Evolutionary conservation across 495 filamentous ascomycete species (phyloP).

Genomic region (Durotheca rogersii): DNA sequence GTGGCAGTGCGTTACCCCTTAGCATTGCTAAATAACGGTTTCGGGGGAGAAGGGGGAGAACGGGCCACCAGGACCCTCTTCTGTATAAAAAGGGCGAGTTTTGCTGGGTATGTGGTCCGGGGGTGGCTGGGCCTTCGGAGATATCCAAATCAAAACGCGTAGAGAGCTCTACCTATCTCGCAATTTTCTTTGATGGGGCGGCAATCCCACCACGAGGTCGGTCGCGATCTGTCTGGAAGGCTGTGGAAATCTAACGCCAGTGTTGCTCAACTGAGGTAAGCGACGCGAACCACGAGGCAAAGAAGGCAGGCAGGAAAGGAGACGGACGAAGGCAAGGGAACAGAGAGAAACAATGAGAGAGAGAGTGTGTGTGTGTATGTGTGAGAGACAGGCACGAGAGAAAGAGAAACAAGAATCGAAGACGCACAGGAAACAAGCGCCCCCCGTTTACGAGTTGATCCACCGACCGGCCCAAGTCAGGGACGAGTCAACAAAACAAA

Average conservation of each 20-base stretch:
- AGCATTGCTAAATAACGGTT: slow-evolving; percentile 50
- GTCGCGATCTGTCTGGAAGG: neutral
- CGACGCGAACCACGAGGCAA: neutral
- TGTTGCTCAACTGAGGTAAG: neutral
- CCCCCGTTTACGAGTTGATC: neutral
- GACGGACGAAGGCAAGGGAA: neutral
- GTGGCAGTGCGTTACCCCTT: slow-evolving; percentile 37
- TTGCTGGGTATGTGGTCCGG: slow-evolving; percentile 1
- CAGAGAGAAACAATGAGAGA: neutral
- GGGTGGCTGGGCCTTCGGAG: neutral
- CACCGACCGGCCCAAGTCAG: neutral
- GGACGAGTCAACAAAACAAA: neutral
- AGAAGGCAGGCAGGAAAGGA: neutral
- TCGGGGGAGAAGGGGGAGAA: slow-evolving; percentile 24
- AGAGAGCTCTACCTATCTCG: too few species aligned
- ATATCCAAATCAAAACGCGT: neutral
- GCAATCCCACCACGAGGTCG: neutral
- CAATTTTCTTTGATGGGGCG: neutral
- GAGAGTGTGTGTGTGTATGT: neutral
- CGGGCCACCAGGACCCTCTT: neutral
- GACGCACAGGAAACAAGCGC: neutral
- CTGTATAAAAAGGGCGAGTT: neutral
- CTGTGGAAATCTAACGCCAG: neutral
- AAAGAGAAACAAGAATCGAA: too few species aligned
- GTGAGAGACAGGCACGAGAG: too few species aligned